Evolutionary conservation across 768 basidiomycete genomes (phyloP), one percentile per base, ranked within the genome.

Genomic region (Tephrocybe sp.): DNA sequence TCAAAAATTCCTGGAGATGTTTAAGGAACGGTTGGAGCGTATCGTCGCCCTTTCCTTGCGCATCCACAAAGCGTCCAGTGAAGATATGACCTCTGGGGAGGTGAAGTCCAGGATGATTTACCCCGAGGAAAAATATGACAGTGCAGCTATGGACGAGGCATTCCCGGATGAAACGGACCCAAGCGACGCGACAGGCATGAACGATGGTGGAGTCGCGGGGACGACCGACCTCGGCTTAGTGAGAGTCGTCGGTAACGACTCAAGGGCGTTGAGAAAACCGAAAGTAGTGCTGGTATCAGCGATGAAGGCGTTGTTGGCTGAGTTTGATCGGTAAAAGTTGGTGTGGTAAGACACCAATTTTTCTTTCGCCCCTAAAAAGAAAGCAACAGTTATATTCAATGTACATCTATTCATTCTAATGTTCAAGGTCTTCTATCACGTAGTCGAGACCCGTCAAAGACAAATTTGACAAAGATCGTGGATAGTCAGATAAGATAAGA

Each of bases 151-250:
- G 44, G 52, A 57, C 13, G 52, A 57, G n/a, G 52, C 55, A 0
- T 57, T 56, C 22, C 55, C 47, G n/a, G 41, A 51, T 27, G 54
- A 55, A 9, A 39, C 22, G 15, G 32, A 36, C 11, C 9, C 25
- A 9, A 18, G 22, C 6, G 21, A 49, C 21, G 7, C 26, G 27
- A 9, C 26, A 15, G 25, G 34, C 43, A 30, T 3, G n/a, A n/a
- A n/a, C n/a, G n/a, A n/a, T n/a, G n/a, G n/a, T n/a, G n/a, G 13
- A 22, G 47, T 43, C 19, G 34, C 39, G 18, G 54, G 55, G 5
- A 49, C 55, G 18, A 56, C 55, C 27, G 55, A 52, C 32, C 43
- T 56, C 11, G 55, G 51, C n/a, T 47, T 56, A 30, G 43, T 47
- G 30, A 52, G 47, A 19, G 31, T 28, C 2, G 47, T 42, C 4